Percentiles rank a stretch among this genome's conserved stretches.
phyloP scores from a whole-genome alignment of 495 filamentous ascomycete species.

The Talaromyces liani region DNA sequence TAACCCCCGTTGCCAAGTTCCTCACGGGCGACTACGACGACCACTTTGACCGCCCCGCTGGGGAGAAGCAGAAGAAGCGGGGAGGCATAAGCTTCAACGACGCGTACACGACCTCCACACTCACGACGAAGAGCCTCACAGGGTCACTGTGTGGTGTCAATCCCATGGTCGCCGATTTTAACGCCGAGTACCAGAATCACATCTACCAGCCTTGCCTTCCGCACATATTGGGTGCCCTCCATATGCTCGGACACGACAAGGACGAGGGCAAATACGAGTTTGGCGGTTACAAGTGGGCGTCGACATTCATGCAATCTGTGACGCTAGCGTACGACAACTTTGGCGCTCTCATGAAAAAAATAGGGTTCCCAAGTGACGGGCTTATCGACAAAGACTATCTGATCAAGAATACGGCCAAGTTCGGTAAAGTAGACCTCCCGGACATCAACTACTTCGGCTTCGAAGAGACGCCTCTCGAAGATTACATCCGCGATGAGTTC shows the following conservation, averaged over 20 bases:
- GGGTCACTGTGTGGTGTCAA: conserved; percentile 41
- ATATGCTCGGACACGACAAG: conserved; percentile 30
- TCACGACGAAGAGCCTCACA: conserved; percentile 39
- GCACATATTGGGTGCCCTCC: conserved; percentile 25
- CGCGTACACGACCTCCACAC: conserved; percentile 36
- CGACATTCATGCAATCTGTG: conserved; percentile 42
- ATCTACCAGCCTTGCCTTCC: conserved; percentile 45
- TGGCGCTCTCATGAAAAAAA: conserved; percentile 26
- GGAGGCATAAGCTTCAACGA: conserved; percentile 39
- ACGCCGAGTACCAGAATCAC: conserved; percentile 37
- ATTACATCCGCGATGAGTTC: conserved; percentile 41
- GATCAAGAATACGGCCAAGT: conserved; percentile 26
- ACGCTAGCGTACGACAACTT: conserved; percentile 42
- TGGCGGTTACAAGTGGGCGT: conserved; percentile 31
- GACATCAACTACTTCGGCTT: conserved; percentile 47
- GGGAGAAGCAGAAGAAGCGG: conserved; percentile 21
- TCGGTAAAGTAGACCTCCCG: conserved; percentile 25
- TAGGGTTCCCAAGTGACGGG: conserved; percentile 30
- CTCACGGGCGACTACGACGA: conserved; percentile 31
- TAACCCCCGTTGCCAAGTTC: conserved; percentile 34
- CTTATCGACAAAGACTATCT: conserved; percentile 35
- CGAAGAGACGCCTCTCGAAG: conserved; percentile 33
- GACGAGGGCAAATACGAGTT: conserved; percentile 17
- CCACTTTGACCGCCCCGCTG: conserved; percentile 27
- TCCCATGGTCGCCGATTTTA: conserved; percentile 42